A percentile compares a stretch with the other conserved stretches of the same genome.
These are phyloP conservation scores for Gossypium raimondii DNA, from an alignment of 345 rosid species.

Conservation along the genomic window DNA sequence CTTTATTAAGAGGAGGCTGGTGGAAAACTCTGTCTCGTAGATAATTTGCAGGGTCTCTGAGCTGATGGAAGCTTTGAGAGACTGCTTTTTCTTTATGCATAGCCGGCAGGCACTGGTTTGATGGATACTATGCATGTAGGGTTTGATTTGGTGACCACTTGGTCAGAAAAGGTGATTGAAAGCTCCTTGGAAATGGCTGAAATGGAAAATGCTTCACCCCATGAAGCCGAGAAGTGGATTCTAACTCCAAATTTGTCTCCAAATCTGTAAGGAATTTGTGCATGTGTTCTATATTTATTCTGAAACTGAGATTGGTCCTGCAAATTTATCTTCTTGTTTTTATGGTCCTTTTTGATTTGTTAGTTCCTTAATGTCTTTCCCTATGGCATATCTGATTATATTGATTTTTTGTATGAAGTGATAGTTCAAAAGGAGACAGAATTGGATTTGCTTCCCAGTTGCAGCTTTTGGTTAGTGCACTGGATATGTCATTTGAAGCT, in stretches of 20 bases:
- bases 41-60: constrained; percentile 9
- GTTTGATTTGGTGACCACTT: constrained; percentile 57
- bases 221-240: constrained; percentile 85
- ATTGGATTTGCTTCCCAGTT: constrained; percentile 83
- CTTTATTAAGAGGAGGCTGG: background rate
- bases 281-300: constrained; percentile 10
- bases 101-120: constrained; percentile 13
- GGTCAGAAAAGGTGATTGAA: constrained; percentile 72
- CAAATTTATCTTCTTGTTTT: background rate
- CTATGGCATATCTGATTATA: constrained; percentile 14
- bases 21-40: background rate
- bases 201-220: constrained; percentile 82
- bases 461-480: constrained; percentile 64
- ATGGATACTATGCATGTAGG: constrained; percentile 47
- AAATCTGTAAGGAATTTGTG: constrained; percentile 51
- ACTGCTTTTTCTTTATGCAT: constrained; percentile 14
- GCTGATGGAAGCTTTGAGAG: constrained; percentile 6
- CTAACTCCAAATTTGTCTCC: constrained; percentile 56
- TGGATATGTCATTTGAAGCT: constrained; percentile 63
- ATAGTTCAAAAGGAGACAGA: constrained; percentile 49
- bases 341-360: constrained; percentile 14
- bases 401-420: constrained; percentile 36
- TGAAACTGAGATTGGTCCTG: background rate
- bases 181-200: constrained; percentile 94
- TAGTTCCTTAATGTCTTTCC: constrained; percentile 17